Evolutionary conservation across 768 basidiomycete species (phyloP), one percentile per base, ranked within the genome.

Genomic region (Pisolithus orientalis): DNA sequence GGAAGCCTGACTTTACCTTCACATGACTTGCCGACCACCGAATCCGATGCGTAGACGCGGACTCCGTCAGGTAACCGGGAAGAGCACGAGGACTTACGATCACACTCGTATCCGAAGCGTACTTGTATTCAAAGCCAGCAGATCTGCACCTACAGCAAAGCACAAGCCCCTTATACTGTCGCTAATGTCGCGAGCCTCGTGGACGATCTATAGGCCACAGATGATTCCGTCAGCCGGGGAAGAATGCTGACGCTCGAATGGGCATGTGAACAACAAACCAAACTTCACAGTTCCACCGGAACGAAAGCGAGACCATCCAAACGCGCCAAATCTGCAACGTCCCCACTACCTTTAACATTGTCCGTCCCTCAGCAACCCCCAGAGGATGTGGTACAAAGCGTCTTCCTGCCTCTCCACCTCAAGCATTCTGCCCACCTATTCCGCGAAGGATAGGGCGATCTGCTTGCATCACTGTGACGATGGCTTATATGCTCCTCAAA

Each of bases 191-290:
- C 54, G 32, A 31, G 47, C 5, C 39, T 3, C 5, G 25, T 24
- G 28, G 55, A 55, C 21, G 49, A 50, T 9, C 62, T 55, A 28
- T 51, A 50, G 47, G 27, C 38, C 53, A 55, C 53, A 44, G 55
- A 11, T 6, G 57, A 46, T 17, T 6, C 42, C 4, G 5, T 34
- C 38, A 55, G 8, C 43, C 53, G 53, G 39, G 67, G 65, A 56
- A 59, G 58, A 24, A 53, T 62, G 47, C 66, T 65, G 46, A 71
- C 70, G 2, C 68, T 77, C 11, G 75, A 76, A 55, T 76, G 74
- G 75, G 75, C 75, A 13, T 76, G 75, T 54, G 69, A 74, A 25
- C 70, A 65, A 43, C 66, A 68, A 21, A 56, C 69, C 16, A 74
- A 72, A 52, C 73, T 72, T 17, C 63, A 64, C 37, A 71, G 68